phyloP scores from a whole-genome alignment of 1,139 yeast species.

The Sugiyamaella japonica region DNA sequence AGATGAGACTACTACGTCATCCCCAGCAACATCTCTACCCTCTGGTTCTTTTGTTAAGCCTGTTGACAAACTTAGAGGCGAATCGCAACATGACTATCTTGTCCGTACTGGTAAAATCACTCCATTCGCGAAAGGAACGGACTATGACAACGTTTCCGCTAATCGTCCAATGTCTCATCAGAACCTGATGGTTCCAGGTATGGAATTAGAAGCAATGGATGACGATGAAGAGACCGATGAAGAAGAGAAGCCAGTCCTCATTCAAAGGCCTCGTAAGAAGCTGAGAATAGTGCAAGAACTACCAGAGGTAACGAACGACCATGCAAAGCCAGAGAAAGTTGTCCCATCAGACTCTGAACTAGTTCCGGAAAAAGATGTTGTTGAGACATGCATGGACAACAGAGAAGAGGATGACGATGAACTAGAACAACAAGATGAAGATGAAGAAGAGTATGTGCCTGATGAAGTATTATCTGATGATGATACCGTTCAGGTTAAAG shows the following conservation, averaged over 20 bases:
- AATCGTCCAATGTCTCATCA: constrained; percentile 42
- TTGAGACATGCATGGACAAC: constrained; percentile 28
- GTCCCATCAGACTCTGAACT: background rate
- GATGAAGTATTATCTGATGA: constrained; percentile 2
- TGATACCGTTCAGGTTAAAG: background rate
- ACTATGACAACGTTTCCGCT: constrained; percentile 42
- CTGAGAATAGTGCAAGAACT: background rate
- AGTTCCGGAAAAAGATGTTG: constrained; percentile 16
- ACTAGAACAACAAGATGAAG: constrained; percentile 27
- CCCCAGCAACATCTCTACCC: constrained; percentile 16
- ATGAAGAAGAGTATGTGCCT: constrained; percentile 22
- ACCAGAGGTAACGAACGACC: background rate
- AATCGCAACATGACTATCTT: constrained; percentile 74
- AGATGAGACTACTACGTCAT: background rate
- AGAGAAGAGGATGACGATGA: constrained; percentile 34
- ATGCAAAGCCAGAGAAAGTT: constrained; percentile 18
- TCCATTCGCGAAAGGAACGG: constrained; percentile 77
- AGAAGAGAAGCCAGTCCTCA: constrained; percentile 11
- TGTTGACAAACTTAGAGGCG: constrained; percentile 55
- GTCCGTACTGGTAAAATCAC: constrained; percentile 91
- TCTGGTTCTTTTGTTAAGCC: constrained; percentile 20
- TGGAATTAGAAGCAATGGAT: constrained; percentile 34
- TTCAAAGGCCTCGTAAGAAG: constrained; percentile 19
- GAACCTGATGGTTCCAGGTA: constrained; percentile 48
- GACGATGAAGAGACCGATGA: constrained; percentile 27